Base-by-base conservation (phyloP, 768 basidiomycete species). In the Trametes gibbosa region DNA sequence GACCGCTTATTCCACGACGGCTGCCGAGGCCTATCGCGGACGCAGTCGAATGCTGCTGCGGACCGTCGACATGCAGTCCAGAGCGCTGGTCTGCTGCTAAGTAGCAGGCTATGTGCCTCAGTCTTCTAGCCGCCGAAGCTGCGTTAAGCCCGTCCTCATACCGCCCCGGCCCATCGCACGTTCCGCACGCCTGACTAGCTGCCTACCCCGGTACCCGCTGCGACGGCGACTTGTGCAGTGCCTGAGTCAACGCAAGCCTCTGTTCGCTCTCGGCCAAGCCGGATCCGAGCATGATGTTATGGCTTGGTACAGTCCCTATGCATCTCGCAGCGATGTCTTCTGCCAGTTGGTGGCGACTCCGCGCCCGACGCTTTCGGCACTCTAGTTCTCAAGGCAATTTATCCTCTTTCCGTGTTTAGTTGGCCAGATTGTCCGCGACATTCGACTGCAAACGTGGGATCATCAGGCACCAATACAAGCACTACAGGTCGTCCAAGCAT, bases 1-100 rank as follows among this genome's bases (percentile, higher is more conserved):
- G 17, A 7, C 54, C 54, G 54, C 54, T 39, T 46, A 56, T 21
- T 34, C 54, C 54, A 40, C 54, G 54, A n/a, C n/a, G 35, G 37
- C 17, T 23, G 46, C 37, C 53, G 24, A 48, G 54, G 35, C 37
- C 45, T 23, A 35, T 17, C 37, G 54, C 37, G 24, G 21, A 46
- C 45, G 35, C 35, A 14, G 25, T 40, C 35, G 35, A 21, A 25
- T 25, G 35, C 37, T 34, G 21, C 48, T 37, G 50, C 37, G 50
- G 12, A 37, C 17, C 29, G 4, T 32, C 29, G 10, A 32, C 29
- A 32, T 32, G 29, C 29, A 10, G 5, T 10, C 29, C 10, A 32
- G 29, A 5, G 45, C 45, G 23, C 19, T 23, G 23, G 23, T 25
- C 29, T 17, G 27, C n/a, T n/a, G n/a, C n/a, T n/a, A n/a, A n/a